A percentile compares a stretch with the other conserved stretches of the same genome.
These are phyloP conservation scores for Hylodesmum podocarpum DNA, from an alignment of 306 rosid genomes.

Conservation along the genomic window DNA sequence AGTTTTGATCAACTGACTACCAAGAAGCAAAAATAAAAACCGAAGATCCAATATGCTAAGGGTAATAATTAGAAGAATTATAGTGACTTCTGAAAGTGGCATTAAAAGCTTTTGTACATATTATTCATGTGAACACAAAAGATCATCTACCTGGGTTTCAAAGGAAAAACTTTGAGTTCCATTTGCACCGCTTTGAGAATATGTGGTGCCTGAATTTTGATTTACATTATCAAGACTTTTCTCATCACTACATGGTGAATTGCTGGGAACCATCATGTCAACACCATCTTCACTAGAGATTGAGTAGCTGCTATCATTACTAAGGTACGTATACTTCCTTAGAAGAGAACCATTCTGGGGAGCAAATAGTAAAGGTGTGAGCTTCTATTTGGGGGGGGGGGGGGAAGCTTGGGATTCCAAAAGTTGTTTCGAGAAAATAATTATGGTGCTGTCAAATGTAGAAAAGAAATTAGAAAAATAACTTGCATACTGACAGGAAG, in stretches of 20 bases:
- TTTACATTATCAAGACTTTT: conserved; percentile 40
- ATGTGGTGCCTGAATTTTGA: conserved; percentile 41
- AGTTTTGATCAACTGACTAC: not conserved
- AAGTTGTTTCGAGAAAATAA: not conserved
- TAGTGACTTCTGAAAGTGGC: not conserved
- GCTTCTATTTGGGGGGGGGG: too few relatives aligned
- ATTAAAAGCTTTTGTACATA: conserved; percentile 1
- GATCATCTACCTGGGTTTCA: conserved; percentile 80
- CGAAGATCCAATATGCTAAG: not conserved
- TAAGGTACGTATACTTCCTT: conserved; percentile 73
- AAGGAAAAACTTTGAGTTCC: conserved; percentile 77
- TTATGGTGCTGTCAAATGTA: not conserved
- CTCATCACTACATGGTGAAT: conserved; percentile 50
- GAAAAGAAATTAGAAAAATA: not conserved
- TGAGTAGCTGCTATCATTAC: conserved; percentile 92
- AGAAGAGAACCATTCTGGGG: conserved; percentile 84
- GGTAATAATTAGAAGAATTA: not conserved
- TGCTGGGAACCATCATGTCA: conserved; percentile 53
- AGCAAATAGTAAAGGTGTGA: conserved; percentile 29
- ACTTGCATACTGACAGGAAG: conserved; percentile 16
- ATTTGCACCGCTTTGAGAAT: conserved; percentile 51
- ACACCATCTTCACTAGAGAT: conserved; percentile 83
- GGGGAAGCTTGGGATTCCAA: not conserved
- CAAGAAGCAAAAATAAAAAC: not conserved
- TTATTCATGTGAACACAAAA: conserved; percentile 16